phyloP scores from a whole-genome alignment of 768 basidiomycete species.

The Tylopilus sp. region DNA sequence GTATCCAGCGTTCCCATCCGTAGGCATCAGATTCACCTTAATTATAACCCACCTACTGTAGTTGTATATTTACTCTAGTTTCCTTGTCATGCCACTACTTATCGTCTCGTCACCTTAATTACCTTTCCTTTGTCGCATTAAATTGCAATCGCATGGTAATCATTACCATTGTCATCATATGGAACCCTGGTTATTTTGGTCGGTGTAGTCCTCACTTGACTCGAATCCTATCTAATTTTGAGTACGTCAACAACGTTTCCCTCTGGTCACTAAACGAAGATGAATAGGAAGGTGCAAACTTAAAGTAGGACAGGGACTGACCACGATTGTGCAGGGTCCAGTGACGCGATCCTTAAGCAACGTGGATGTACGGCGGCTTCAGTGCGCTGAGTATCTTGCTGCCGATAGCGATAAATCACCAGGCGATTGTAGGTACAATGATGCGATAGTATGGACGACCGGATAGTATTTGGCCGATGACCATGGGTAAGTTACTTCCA shows the following conservation, averaged over 20 bases:
- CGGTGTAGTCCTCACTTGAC: too few species aligned
- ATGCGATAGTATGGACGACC: background rate
- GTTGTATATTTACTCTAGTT: too few species aligned
- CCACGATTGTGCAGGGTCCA: conserved; percentile 19
- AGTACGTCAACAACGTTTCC: conserved; percentile 5
- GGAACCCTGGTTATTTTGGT: too few species aligned
- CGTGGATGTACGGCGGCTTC: conserved; percentile 2
- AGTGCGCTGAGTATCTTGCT: conserved; percentile 6
- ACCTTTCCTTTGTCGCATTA: background rate
- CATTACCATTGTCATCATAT: too few species aligned
- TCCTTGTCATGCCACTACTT: too few species aligned
- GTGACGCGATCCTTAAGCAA: conserved; percentile 18
- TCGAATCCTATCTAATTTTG: too few species aligned
- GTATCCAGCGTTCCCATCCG: background rate
- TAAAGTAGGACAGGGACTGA: conserved; percentile 3
- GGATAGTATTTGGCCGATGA: conserved; percentile 3
- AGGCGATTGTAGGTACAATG: conserved; percentile 7
- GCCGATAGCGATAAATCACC: background rate
- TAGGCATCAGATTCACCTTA: too few species aligned
- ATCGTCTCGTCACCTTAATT: too few species aligned
- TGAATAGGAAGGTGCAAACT: conserved; percentile 1
- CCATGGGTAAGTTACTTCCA: too few species aligned
- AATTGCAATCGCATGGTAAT: background rate
- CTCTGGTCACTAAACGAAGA: background rate
- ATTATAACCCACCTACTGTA: too few species aligned